phyloP scores from a whole-genome alignment of 768 basidiomycete genomes.

The Dendrothele bispora region DNA sequence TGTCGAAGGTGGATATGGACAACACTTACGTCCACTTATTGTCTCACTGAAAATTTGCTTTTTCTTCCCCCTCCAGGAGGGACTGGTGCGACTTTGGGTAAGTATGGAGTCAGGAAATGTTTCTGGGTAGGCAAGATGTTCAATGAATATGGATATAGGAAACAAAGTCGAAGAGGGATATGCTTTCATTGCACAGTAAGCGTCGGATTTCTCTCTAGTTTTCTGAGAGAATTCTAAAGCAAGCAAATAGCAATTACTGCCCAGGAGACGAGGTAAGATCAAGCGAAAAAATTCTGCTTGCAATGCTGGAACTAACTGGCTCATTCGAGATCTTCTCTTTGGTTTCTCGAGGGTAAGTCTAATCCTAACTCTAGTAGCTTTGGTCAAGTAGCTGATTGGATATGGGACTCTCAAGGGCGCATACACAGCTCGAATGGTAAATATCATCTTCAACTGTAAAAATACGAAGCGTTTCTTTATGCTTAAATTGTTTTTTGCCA shows the following conservation, averaged over 20 bases:
- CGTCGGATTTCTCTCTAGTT: conserved; percentile 8
- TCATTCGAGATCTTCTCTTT: conserved; percentile 62
- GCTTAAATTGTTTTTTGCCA: conserved; percentile 20
- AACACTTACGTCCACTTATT: neutral
- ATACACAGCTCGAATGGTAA: conserved; percentile 75
- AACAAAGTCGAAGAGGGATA: conserved; percentile 80
- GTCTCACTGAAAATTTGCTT: conserved; percentile 3
- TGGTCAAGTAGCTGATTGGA: conserved; percentile 10
- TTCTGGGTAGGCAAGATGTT: too few species aligned
- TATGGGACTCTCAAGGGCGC: conserved; percentile 62
- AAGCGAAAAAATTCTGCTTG: conserved; percentile 4
- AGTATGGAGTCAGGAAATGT: neutral
- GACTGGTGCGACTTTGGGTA: conserved; percentile 65
- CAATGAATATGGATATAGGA: neutral
- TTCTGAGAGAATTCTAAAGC: neutral
- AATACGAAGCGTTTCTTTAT: neutral
- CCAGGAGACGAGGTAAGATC: conserved; percentile 75
- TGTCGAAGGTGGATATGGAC: conserved; percentile 48
- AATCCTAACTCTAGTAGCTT: neutral
- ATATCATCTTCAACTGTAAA: conserved; percentile 61
- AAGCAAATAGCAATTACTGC: conserved; percentile 54
- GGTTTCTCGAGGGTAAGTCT: conserved; percentile 67
- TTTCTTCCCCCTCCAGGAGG: conserved; percentile 40
- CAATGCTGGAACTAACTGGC: conserved; percentile 4
- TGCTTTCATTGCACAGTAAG: conserved; percentile 79